Conservation (phyloP, 1,139 yeast genomes). For the Pneumocystis sp. region DNA sequence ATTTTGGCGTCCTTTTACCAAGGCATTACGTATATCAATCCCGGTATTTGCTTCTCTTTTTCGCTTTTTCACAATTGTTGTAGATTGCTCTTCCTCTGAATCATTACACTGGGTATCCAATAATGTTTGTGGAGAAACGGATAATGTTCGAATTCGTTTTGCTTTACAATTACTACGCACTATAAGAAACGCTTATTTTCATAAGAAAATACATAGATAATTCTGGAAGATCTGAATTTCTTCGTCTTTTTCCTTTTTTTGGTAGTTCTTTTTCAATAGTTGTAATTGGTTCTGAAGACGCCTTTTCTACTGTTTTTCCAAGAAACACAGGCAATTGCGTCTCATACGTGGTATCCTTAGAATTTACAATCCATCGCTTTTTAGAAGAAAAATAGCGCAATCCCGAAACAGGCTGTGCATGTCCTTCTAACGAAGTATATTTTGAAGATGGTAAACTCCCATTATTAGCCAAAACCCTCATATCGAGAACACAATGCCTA, state of each 20-base stretch:
- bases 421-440: not conserved
- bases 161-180: not conserved
- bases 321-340: conserved; percentile 54
- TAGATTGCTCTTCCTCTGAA: not conserved
- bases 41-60: not conserved
- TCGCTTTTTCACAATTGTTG: not conserved
- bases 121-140: not conserved
- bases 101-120: not conserved
- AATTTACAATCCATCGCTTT: conserved; percentile 24
- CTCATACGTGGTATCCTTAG: conserved; percentile 46
- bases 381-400: conserved; percentile 6
- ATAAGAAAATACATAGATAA: not conserved
- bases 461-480: not conserved
- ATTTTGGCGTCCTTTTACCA: not conserved
- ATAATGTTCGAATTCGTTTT: not conserved
- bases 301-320: conserved; percentile 43
- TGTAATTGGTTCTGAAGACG: conserved; percentile 12
- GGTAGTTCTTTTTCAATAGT: not conserved
- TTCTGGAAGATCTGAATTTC: not conserved
- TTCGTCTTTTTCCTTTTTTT: not conserved
- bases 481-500: not conserved
- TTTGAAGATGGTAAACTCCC: not conserved
- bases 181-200: not conserved
- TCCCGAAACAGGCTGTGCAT: not conserved
- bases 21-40: not conserved